Base-by-base conservation (phyloP, 2,329 filamentous ascomycete species). In the Fusarium tupiense region DNA sequence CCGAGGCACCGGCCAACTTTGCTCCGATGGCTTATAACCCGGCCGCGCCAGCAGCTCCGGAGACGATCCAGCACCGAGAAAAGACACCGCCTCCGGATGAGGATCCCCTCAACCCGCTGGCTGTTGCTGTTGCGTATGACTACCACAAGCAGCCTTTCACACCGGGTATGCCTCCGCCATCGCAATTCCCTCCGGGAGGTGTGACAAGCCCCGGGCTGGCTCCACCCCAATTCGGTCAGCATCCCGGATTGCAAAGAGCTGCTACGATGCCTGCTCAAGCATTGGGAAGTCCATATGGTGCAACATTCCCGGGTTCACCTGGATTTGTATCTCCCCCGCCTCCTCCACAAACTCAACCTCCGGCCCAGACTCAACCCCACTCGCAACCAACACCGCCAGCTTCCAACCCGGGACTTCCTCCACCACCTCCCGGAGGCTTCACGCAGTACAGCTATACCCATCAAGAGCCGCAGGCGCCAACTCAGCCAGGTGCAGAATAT, bases 71-170 rank as follows among this genome's bases (percentile, higher is more conserved):
- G 26, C 90, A 93, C 80, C 88, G 93, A 54, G 93, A 95, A 81
- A 95, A 95, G 86, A 96, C 93, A 1, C 93, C 93, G 4, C 93
- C 93, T 8, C 92, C 92, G 8, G 89, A 91, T 40, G 93, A 95
- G 76, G 83, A 84, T 52, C 88, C 86, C 19, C 83, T 86, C 6
- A 88, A 91, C 74, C 90, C 90, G 7, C 82, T 92, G 29, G 86
- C 87, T 9, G 88, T 88, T 57, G 89, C 88, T 19, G 85, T 91
- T 6, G 86, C 85, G 31, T 85, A 89, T 56, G 90, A 92, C 73
- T 86, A 88, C 52, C 85, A 88, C 69, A 82, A 85, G 74, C 79
- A 88, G 29, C 86, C 87, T 16, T 90, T 89, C 76, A 87, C 86
- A 1, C 86, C 86, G 0, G 87, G 87, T 2, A 86, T 88, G 61